Evolutionary conservation across 805 yeast species (phyloP).

Genomic region (Alloascoidea hylecoeti): DNA sequence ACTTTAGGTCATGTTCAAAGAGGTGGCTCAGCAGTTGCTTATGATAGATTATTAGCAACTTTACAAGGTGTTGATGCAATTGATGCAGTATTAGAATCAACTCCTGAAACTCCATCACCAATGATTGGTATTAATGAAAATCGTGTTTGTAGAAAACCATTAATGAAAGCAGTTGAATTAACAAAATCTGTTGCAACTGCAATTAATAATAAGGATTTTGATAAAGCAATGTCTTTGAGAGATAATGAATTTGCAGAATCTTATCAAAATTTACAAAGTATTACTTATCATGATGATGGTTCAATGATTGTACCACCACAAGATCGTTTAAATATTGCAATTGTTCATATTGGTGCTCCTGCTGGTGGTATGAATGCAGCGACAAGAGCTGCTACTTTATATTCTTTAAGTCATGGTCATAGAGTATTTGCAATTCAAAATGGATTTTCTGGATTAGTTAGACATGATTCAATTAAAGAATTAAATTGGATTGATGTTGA

Average conservation of each 20-base stretch:
- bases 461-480: constrained; percentile 45
- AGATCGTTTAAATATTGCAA: constrained; percentile 48
- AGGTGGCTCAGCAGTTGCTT: constrained; percentile 74
- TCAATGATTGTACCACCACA: constrained; percentile 27
- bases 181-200: constrained; percentile 65
- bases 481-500: constrained; percentile 58
- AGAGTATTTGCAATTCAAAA: constrained; percentile 56
- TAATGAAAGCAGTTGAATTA: constrained; percentile 58
- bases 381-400: constrained; percentile 60
- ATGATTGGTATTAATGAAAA: constrained; percentile 64
- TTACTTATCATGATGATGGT: constrained; percentile 24
- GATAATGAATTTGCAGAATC: constrained; percentile 61
- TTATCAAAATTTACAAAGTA: constrained; percentile 45
- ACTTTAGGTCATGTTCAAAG: constrained; percentile 73
- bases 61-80: constrained; percentile 77
- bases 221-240: constrained; percentile 54
- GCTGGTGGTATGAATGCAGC: constrained; percentile 71
- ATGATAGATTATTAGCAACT: constrained; percentile 59
- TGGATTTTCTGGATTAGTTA: constrained; percentile 59
- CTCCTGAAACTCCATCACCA: constrained; percentile 66
- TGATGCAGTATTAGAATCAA: constrained; percentile 51
- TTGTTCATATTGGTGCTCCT: constrained; percentile 70
- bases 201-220: constrained; percentile 50
- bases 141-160: constrained; percentile 50
- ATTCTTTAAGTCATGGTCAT: constrained; percentile 67